These are phyloP conservation scores for Globisporangium abappressorium DNA, from an alignment of 352 stramenopile species.

Conservation along the genomic window DNA sequence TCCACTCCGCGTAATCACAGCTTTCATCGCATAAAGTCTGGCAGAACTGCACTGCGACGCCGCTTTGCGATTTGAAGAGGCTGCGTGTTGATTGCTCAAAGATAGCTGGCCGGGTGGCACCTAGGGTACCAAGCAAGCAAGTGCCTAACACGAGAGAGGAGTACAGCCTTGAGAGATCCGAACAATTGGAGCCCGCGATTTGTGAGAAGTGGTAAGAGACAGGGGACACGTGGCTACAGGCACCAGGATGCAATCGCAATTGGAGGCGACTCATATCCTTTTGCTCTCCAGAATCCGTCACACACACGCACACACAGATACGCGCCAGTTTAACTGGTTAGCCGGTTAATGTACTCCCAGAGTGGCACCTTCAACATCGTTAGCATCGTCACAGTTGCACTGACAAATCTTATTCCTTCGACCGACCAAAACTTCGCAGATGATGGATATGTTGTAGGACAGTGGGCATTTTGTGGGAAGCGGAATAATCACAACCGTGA, in stretches of 20 bases:
- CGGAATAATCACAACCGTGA: no score
- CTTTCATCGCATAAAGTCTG: no score
- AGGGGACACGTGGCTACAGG: neutral
- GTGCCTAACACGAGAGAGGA: no score
- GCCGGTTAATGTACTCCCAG: neutral
- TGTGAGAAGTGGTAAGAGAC: neutral
- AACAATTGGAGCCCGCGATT: no score
- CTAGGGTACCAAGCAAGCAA: no score
- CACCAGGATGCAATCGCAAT: neutral
- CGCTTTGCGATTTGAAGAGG: no score
- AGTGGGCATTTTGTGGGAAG: no score
- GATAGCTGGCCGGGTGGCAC: no score
- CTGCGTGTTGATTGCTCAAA: no score
- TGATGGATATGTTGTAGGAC: neutral
- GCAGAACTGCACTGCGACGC: no score
- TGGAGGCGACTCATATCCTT: neutral
- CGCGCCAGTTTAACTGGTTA: neutral
- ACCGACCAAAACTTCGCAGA: neutral
- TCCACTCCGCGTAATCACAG: no score
- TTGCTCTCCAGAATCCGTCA: neutral
- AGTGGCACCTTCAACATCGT: neutral
- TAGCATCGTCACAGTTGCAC: neutral
- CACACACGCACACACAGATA: neutral
- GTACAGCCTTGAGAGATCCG: no score
- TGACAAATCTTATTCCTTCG: neutral